phyloP scores from a whole-genome alignment of 352 stramenopile genomes.

The Phytophthora sp. region DNA sequence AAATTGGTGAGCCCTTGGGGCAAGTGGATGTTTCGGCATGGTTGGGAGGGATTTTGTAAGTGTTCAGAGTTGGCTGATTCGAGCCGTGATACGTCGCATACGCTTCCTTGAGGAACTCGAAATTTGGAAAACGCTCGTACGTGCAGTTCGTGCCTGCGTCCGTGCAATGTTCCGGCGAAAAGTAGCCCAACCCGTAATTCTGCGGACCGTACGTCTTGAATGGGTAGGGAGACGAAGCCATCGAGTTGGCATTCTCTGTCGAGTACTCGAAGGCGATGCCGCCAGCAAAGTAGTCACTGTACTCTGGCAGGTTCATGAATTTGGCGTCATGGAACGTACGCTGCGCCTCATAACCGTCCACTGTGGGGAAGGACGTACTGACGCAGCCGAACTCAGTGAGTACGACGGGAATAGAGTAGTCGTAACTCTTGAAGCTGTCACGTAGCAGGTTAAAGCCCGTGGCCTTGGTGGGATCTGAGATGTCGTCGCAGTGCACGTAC shows the following conservation, averaged over 20 bases:
- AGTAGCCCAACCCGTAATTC: conserved; percentile 85
- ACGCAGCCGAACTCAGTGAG: conserved; percentile 45
- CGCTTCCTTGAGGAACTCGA: conserved; percentile 52
- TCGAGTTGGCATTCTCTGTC: conserved; percentile 79
- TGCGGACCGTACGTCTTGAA: conserved; percentile 67
- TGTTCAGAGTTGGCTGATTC: conserved; percentile 37
- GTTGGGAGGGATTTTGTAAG: conserved; percentile 31
- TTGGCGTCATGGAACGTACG: conserved; percentile 75
- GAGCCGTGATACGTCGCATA: conserved; percentile 48
- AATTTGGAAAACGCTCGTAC: conserved; percentile 73
- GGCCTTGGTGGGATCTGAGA: conserved; percentile 44
- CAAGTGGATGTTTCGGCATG: conserved; percentile 28
- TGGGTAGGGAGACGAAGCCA: conserved; percentile 57
- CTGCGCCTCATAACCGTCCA: conserved; percentile 74
- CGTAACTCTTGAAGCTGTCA: conserved; percentile 62
- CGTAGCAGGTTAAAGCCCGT: conserved; percentile 67
- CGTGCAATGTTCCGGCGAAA: conserved; percentile 69
- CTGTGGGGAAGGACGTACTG: conserved; percentile 37
- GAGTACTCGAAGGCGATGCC: conserved; percentile 84
- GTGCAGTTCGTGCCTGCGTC: conserved; percentile 45
- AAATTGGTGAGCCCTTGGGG: conserved; percentile 17
- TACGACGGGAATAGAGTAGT: conserved; percentile 51
- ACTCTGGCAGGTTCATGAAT: conserved; percentile 58
- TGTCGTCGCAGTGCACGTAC: conserved; percentile 80
- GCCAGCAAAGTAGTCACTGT: conserved; percentile 66